These are phyloP conservation scores for Bryopsis sp. DNA, from an alignment of 139 green algal species.

Conservation along the genomic window DNA sequence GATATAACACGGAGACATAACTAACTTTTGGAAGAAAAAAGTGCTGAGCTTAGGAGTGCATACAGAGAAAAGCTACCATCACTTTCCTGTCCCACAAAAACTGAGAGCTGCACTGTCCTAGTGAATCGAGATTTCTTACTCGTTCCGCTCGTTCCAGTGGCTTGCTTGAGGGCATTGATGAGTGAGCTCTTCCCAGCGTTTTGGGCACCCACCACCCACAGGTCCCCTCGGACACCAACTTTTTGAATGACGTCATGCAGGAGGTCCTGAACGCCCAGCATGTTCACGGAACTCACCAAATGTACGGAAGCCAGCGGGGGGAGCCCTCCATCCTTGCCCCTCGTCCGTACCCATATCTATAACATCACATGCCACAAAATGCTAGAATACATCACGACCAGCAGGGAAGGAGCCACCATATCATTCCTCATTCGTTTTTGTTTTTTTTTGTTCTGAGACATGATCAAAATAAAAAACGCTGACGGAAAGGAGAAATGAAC, in stretches of 20 bases:
- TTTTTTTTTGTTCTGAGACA: no score
- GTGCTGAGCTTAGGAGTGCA: no score
- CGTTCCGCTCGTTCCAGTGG: slow-evolving; percentile 33
- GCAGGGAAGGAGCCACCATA: no score
- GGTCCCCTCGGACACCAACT: slow-evolving; percentile 47
- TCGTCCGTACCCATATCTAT: slow-evolving; percentile 49
- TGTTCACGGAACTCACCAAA: slow-evolving; percentile 44
- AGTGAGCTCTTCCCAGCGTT: slow-evolving; percentile 90
- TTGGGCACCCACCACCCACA: slow-evolving; percentile 89
- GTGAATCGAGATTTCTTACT: slow-evolving; percentile 14
- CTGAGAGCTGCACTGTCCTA: no score
- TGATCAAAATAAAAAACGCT: no score
- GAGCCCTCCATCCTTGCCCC: slow-evolving; percentile 40
- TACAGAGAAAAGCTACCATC: no score
- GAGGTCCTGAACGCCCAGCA: slow-evolving; percentile 39
- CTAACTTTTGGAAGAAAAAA: no score
- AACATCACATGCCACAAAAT: slow-evolving; percentile 8
- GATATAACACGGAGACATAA: no score
- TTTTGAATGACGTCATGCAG: slow-evolving; percentile 2
- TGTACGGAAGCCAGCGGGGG: slow-evolving; percentile 43
- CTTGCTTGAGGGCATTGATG: slow-evolving; percentile 80
- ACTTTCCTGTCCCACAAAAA: no score
- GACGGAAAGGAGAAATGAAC: neutral
- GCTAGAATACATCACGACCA: neutral
- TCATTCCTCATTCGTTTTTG: no score